phyloP scores from a whole-genome alignment of 225 moss, liverwort and hornwort species.

The Thuidium tamariscinum region DNA sequence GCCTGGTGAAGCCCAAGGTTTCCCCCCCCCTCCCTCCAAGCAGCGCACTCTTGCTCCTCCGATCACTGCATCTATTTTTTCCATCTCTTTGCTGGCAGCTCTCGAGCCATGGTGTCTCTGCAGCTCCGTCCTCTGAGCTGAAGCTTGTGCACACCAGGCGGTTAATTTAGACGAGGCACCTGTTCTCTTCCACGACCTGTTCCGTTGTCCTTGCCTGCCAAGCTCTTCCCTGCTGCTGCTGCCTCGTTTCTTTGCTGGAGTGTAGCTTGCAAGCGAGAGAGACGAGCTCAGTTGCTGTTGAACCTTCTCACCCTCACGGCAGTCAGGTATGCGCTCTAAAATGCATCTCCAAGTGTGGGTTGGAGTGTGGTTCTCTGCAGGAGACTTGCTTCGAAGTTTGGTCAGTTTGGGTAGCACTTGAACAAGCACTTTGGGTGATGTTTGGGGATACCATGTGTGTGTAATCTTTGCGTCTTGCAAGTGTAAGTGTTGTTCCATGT shows the following conservation, averaged over 20 bases:
- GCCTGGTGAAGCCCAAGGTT: accelerated
- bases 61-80: not conserved
- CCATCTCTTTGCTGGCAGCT: not conserved
- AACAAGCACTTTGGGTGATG: not conserved
- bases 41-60: not conserved
- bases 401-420: not conserved
- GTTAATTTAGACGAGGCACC: not conserved
- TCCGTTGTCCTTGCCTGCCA: not conserved
- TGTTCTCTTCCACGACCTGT: not conserved
- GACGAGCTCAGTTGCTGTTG: not conserved
- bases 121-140: not conserved
- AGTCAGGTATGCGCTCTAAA: not conserved
- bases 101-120: not conserved
- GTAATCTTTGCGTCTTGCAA: not conserved
- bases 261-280: not conserved
- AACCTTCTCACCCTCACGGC: not conserved
- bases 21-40: accelerated
- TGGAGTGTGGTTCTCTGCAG: not conserved
- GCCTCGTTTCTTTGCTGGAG: not conserved
- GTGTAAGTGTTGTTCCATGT: not conserved
- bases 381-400: not conserved
- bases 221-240: not conserved
- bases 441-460: no score
- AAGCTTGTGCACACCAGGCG: not conserved
- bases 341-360: not conserved